phyloP scores from a whole-genome alignment of 495 filamentous ascomycete genomes.

The Tuber umbilicatum region DNA sequence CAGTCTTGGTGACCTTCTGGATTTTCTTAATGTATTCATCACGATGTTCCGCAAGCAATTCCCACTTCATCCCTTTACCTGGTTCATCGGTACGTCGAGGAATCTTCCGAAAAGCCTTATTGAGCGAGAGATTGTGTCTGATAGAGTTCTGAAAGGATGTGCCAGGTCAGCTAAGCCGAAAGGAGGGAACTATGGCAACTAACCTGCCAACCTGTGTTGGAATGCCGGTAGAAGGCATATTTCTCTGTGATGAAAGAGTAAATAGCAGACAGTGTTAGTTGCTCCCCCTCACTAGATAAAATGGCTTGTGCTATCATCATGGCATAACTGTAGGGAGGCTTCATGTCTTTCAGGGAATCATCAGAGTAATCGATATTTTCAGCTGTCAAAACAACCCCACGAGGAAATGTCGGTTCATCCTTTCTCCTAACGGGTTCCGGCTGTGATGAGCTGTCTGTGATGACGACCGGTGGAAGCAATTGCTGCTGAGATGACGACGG shows the following conservation, averaged over 20 bases:
- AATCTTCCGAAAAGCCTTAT: slow-evolving; percentile 86
- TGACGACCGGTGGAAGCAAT: slow-evolving; percentile 15
- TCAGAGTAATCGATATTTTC: slow-evolving; percentile 79
- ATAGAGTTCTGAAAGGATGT: slow-evolving; percentile 70
- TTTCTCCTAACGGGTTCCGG: slow-evolving; percentile 47
- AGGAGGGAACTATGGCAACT: slow-evolving; percentile 34
- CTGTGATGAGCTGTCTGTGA: slow-evolving; percentile 24
- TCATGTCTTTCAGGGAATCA: slow-evolving; percentile 77
- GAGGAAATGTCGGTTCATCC: slow-evolving; percentile 55
- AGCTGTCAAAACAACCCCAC: slow-evolving; percentile 64
- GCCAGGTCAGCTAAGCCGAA: slow-evolving; percentile 9
- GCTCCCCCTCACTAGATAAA: slow-evolving; percentile 71
- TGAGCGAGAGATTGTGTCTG: slow-evolving; percentile 88
- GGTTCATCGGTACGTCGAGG: slow-evolving; percentile 88
- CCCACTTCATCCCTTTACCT: slow-evolving; percentile 98
- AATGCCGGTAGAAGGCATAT: slow-evolving; percentile 85
- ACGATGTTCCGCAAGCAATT: slow-evolving; percentile 69
- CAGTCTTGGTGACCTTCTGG: slow-evolving; percentile 30
- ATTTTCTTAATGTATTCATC: slow-evolving; percentile 66
- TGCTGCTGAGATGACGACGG: slow-evolving; percentile 33
- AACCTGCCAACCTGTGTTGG: slow-evolving; percentile 83
- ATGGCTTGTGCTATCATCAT: slow-evolving; percentile 95
- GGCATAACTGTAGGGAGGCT: slow-evolving; percentile 94
- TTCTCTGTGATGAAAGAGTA: slow-evolving; percentile 83
- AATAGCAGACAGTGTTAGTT: slow-evolving; percentile 79